Base-by-base conservation (phyloP, 2,329 filamentous ascomycete genomes). In the Fusarium euwallaceae region DNA sequence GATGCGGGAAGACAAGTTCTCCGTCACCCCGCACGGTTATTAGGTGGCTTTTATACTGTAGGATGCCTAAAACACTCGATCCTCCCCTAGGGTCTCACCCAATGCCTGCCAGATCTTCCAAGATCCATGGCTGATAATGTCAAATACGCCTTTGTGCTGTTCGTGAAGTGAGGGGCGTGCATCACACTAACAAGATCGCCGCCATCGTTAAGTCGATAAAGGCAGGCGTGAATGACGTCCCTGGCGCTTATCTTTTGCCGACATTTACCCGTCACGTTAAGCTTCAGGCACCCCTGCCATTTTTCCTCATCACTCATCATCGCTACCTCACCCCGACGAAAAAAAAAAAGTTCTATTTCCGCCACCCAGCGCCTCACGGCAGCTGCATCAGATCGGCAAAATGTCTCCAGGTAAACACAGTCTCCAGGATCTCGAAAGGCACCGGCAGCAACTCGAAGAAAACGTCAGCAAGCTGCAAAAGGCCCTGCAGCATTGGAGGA, bases 401-500 rank as follows among this genome's bases (percentile, higher is more conserved):
- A 88, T 88, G 86, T 78, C 83, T 32, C 69, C 80, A 51, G 76
- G 78, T 61, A 84, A 82, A 74, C 87, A 90, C 75, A 88, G 87
- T 64, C 87, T 95, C 61, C 85, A 90, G 53, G 89, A 92, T 78
- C 88, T 97, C 48, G 95, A 97, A 82, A 89, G 89, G 71, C 94
- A 96, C 79, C 90, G 94, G 17, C 86, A 89, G 75, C 88, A 92
- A 70, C 91, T 98, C 9, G 94, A 98, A 82, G 89, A 91, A 41
- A 95, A 92, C 74, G 89, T 97, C 56, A 72, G 75, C 32, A 78
- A 94, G 81, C 89, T 98, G 22, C 90, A 90, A 65, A 91, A 93
- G 78, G 92, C 93, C 8, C 88, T 98, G 63, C 91, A 92, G 72
- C 93, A 97, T 84, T 99, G 96, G 96, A 93, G 94, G 74, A 92